Percentiles rank a stretch among this genome's conserved stretches.
Conservation (phyloP, 176 grass and related monocot genomes). For the Raddia distichophylla region DNA sequence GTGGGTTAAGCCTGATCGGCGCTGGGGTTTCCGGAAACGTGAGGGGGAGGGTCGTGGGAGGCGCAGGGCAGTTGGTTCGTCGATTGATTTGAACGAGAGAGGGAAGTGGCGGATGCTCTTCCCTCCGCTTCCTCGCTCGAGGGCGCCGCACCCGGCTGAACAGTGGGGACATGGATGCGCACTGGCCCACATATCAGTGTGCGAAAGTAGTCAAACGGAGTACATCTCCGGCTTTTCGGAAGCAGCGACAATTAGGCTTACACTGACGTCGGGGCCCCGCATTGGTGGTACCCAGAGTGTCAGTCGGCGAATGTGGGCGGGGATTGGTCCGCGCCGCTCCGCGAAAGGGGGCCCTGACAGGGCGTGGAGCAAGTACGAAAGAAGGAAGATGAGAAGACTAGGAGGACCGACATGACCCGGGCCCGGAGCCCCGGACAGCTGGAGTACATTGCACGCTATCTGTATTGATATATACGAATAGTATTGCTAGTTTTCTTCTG, state of each 20-base stretch:
- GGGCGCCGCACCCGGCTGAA: background rate
- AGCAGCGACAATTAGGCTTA: background rate
- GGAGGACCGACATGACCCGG: background rate
- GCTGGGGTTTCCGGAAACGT: constrained; percentile 36
- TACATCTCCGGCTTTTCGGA: background rate
- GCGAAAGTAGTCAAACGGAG: accelerated
- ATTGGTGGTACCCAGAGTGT: background rate
- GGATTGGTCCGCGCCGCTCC: background rate
- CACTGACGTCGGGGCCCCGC: background rate
- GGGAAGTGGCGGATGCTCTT: background rate
- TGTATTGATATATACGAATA: background rate
- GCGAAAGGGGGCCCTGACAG: background rate
- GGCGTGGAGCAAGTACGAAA: constrained; percentile 10
- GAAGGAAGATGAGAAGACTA: background rate
- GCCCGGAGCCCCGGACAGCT: background rate
- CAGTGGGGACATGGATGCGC: accelerated
- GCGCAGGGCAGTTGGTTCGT: background rate
- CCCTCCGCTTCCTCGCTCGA: background rate
- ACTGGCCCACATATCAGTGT: background rate
- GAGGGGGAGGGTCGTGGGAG: background rate
- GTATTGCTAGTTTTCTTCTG: background rate
- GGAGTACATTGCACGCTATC: background rate
- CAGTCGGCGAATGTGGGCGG: background rate
- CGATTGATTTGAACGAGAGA: constrained; percentile 47
- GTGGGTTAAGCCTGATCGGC: background rate